Evolutionary conservation across 140 eudicot species (phyloP).

Genomic region (Bidens hawaiensis): DNA sequence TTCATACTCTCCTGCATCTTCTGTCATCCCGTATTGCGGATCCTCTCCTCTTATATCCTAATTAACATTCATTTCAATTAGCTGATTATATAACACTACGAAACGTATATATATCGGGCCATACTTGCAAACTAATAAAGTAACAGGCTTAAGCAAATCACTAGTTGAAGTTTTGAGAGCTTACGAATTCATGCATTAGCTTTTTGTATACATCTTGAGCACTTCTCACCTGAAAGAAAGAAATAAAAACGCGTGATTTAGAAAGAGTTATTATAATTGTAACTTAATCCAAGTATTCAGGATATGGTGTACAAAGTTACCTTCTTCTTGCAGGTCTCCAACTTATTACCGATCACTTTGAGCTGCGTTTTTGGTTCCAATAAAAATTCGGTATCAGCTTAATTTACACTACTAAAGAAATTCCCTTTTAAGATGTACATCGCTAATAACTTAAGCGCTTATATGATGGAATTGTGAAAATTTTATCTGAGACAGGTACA

Average conservation of each 20-base stretch:
- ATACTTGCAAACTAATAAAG: too few species aligned
- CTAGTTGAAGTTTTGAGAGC: slow-evolving; percentile 20
- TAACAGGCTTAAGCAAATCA: too few species aligned
- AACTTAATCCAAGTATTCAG: background rate
- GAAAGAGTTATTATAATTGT: background rate
- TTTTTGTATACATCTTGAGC: slow-evolving; percentile 57
- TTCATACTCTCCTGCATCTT: slow-evolving; percentile 68
- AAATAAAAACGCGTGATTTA: background rate
- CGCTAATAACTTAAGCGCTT: background rate
- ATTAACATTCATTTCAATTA: slow-evolving; percentile 7
- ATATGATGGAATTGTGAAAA: background rate
- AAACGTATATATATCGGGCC: background rate
- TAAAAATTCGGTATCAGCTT: background rate
- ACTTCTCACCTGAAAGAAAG: slow-evolving; percentile 55
- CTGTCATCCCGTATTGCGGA: slow-evolving; percentile 77
- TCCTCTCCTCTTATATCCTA: slow-evolving; percentile 79
- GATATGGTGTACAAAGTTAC: slow-evolving; percentile 3
- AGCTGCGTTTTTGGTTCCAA: slow-evolving; percentile 23
- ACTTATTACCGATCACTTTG: slow-evolving; percentile 29
- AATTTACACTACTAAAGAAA: background rate
- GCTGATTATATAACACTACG: background rate
- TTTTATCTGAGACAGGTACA: too few species aligned
- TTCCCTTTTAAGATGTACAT: background rate
- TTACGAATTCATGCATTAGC: slow-evolving; percentile 67
- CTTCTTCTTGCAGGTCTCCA: slow-evolving; percentile 43